Conservation (phyloP, 148 eudicot genomes). For the Rhododendron kiyosumense region DNA sequence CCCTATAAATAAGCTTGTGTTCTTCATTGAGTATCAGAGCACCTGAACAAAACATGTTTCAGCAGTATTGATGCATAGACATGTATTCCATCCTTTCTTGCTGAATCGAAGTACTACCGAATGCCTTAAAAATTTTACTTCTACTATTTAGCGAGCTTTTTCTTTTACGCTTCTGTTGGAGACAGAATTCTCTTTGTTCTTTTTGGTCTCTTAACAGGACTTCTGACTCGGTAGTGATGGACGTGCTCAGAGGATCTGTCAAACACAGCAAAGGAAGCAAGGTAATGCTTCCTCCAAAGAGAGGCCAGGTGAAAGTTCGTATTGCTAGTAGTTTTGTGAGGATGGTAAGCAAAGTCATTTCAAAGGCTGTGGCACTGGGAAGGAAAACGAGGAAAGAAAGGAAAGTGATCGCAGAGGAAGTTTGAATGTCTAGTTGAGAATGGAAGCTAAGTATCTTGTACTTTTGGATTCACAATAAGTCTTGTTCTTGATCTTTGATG, state of each 20-base stretch:
- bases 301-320: constrained; percentile 13
- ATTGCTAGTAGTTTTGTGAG: background rate
- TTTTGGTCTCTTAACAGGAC: constrained; percentile 8
- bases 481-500: constrained; percentile 4
- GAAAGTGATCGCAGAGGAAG: constrained; percentile 8
- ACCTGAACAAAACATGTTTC: background rate
- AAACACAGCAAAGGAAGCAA: background rate
- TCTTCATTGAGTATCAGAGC: background rate
- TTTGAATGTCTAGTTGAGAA: background rate
- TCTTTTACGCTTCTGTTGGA: background rate
- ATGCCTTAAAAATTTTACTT: background rate
- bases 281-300: constrained; percentile 11
- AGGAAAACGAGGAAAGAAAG: background rate
- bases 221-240: constrained; percentile 6
- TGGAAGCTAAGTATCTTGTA: background rate
- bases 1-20: constrained; percentile 3
- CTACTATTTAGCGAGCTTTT: background rate
- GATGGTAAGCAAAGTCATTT: background rate
- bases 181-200: background rate
- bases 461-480: background rate
- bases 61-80: background rate
- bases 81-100: background rate
- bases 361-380: constrained; percentile 1
- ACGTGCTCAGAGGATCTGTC: background rate
- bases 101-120: no score